Conservation (phyloP, 176 grass and related monocot species). For the Carex kokanica region DNA sequence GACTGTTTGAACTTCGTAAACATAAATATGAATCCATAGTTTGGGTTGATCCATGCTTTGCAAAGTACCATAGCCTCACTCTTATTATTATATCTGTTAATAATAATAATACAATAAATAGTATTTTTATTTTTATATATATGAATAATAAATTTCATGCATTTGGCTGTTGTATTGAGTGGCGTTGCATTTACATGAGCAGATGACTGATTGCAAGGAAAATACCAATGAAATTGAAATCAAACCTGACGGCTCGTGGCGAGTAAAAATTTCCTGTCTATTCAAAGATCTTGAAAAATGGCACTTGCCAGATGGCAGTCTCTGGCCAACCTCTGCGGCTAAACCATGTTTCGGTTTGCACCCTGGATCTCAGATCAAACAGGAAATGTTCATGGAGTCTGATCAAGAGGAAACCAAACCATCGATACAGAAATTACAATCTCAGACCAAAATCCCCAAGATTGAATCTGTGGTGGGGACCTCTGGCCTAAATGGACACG, state of each 20-base stretch:
- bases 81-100: too few relatives aligned
- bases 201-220: conserved; percentile 64
- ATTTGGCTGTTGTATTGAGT: neutral
- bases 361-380: conserved; percentile 36
- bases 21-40: too few relatives aligned
- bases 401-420: conserved; percentile 23
- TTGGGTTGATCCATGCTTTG: too few relatives aligned
- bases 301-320: conserved; percentile 87
- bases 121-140: too few relatives aligned
- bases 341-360: conserved; percentile 20
- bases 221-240: conserved; percentile 72
- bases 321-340: conserved; percentile 32
- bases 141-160: neutral
- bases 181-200: conserved; percentile 35
- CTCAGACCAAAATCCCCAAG: conserved; percentile 25
- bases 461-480: conserved; percentile 38
- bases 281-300: conserved; percentile 59
- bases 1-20: too few relatives aligned
- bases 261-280: conserved; percentile 51
- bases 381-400: conserved; percentile 34
- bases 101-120: too few relatives aligned
- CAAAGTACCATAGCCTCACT: too few relatives aligned
- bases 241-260: conserved; percentile 86
- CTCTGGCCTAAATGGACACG: conserved; percentile 14
- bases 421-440: conserved; percentile 26